Evolutionary conservation across 23 red algal genomes (phyloP).

Genomic region (Gracilariopsis chorda): DNA sequence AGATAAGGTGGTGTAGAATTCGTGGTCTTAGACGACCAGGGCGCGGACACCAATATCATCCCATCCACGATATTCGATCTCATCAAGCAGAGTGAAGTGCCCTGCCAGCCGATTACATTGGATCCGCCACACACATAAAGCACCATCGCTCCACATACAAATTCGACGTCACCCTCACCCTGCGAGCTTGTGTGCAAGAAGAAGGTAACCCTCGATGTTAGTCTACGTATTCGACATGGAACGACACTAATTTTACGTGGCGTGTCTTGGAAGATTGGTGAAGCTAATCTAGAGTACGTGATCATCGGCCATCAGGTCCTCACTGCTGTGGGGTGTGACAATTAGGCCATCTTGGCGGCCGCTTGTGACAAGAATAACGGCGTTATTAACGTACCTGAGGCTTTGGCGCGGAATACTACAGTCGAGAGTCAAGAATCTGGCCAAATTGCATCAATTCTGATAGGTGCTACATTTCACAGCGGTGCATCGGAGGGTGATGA

Average conservation of each 20-base stretch:
- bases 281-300: background rate
- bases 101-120: too few species aligned
- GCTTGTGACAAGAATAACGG: constrained; percentile 34
- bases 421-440: too few species aligned
- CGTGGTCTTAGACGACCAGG: background rate
- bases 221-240: constrained; percentile 12
- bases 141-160: too few species aligned
- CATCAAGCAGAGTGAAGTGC: too few species aligned
- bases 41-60: background rate
- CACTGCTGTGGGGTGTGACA: constrained; percentile 2
- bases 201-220: background rate
- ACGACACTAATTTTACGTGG: background rate
- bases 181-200: background rate
- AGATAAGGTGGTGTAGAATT: background rate
- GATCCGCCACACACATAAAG: background rate
- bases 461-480: background rate
- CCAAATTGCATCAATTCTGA: background rate
- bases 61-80: background rate
- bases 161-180: too few species aligned
- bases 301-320: background rate
- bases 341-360: background rate
- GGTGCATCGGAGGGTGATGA: background rate
- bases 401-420: too few species aligned
- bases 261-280: background rate
- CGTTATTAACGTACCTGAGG: background rate